Evolutionary conservation across 2,329 filamentous ascomycete genomes (phyloP).

Genomic region (Colletotrichum aenigma): DNA sequence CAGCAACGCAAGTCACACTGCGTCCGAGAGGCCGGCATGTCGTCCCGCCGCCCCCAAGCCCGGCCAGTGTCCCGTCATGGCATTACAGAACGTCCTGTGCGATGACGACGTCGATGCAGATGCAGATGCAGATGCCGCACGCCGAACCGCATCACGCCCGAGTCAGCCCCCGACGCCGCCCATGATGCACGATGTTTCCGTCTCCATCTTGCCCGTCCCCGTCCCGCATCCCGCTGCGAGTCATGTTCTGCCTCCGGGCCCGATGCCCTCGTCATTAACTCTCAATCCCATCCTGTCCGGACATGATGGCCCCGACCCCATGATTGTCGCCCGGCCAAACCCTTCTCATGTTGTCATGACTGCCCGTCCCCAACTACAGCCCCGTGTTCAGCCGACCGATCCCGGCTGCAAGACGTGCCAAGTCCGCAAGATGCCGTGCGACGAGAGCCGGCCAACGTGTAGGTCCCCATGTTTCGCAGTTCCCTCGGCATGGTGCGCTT

Average conservation of each 20-base stretch:
- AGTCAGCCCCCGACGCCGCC: slow-evolving; percentile 16
- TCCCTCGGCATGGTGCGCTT: neutral
- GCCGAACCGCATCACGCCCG: neutral
- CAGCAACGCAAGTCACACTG: neutral
- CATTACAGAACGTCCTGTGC: slow-evolving; percentile 18
- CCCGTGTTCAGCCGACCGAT: neutral
- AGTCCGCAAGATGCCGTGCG: slow-evolving; percentile 19
- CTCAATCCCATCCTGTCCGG: neutral
- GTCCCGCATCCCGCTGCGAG: neutral
- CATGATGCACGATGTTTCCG: slow-evolving; percentile 4
- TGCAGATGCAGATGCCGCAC: neutral
- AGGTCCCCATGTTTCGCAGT: neutral
- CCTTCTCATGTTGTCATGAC: slow-evolving; percentile 19
- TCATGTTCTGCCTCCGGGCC: neutral
- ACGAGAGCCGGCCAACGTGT: slow-evolving; percentile 17
- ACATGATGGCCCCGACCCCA: neutral
- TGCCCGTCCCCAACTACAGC: slow-evolving; percentile 6
- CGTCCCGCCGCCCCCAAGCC: slow-evolving; percentile 1
- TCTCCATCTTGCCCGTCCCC: neutral
- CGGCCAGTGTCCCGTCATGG: slow-evolving; percentile 17
- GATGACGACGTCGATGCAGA: neutral
- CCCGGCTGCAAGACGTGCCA: slow-evolving; percentile 19
- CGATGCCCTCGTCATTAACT: neutral
- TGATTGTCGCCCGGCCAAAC: slow-evolving; percentile 8
- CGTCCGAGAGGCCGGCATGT: neutral